Evolutionary conservation across 768 basidiomycete species (phyloP).

Genomic region (Suillus lakei): DNA sequence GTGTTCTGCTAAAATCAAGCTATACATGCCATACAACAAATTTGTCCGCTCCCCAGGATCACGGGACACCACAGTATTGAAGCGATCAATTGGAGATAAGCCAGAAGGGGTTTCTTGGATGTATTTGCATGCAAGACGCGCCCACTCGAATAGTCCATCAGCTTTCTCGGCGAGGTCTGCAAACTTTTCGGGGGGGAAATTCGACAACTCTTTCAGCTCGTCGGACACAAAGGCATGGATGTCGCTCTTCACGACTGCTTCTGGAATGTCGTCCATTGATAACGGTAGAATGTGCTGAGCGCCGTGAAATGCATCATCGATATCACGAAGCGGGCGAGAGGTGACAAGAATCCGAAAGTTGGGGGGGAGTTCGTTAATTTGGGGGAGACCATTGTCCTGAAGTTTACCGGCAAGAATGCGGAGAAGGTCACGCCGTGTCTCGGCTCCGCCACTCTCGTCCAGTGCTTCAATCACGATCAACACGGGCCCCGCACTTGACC

Average conservation of each 20-base stretch:
- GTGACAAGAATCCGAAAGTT: constrained; percentile 16
- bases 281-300: background rate
- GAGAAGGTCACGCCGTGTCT: constrained; percentile 27
- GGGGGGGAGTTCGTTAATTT: constrained; percentile 9
- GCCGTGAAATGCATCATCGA: background rate
- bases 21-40: constrained; percentile 4
- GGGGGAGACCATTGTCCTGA: background rate
- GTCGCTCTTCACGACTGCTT: background rate
- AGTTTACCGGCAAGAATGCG: constrained; percentile 12
- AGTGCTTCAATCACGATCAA: constrained; percentile 31
- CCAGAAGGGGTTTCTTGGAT: background rate
- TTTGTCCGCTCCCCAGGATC: background rate
- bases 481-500: constrained; percentile 19
- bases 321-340: constrained; percentile 13
- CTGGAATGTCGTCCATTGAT: constrained; percentile 2
- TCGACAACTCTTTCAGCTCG: background rate
- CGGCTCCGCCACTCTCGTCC: constrained; percentile 17
- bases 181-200: background rate
- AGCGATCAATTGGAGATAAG: too few relatives aligned
- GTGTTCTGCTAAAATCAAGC: background rate
- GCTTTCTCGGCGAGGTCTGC: background rate
- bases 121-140: constrained; percentile 12
- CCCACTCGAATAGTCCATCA: constrained; percentile 15
- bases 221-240: background rate
- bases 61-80: background rate